Evolutionary conservation across 352 stramenopile genomes (phyloP), one percentile per base, ranked within the genome.

Genomic region (Blastocystis sp.): DNA sequence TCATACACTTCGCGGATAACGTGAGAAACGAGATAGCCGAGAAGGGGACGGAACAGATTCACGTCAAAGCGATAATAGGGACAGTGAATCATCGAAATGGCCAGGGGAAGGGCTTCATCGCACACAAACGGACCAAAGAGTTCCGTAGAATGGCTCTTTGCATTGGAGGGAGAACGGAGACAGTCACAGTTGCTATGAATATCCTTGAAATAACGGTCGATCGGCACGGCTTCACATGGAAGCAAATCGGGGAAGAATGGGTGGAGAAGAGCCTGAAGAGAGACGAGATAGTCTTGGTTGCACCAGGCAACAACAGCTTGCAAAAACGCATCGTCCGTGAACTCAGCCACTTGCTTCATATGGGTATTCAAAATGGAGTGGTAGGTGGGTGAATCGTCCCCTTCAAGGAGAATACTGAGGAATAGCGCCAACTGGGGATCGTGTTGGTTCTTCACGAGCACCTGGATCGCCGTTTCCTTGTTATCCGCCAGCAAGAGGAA

Each of bases 371-470:
- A 32, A n/a, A 75, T 53, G 0, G 46, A 51, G 21, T 53, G 63
- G 48, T 75, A 75, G 18, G 63, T 51, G 0, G 63, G 32, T 29
- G 63, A 75, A 48, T 49, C 3, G 27, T 75, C 63, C 4, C 63
- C 63, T 53, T 75, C 63, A 18, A 75, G 63, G 21, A 81, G 16
- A 9, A 81, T 32, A 40, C 40, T 63, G 6, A 81, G 11, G n/a
- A 81, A 81, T 6, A 81, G 69, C 24, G 69, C 69, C 3, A 81
- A 27, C 40, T 81, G 44, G 8, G 69, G 69, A 65, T 81, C 69
- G 36, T 81, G 69, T 46, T n/a, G 29, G 27, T 64, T 40, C 46
- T 85, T 85, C 29, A 85, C 29, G 3, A 85, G 14, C 29, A 85
- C 27, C 29, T 72, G 64, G 18, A 76, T 24, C 1, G 38, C 46